Evolutionary conservation across 192 early-diverging fungal species (phyloP).

Genomic region (Coemansia sp.): DNA sequence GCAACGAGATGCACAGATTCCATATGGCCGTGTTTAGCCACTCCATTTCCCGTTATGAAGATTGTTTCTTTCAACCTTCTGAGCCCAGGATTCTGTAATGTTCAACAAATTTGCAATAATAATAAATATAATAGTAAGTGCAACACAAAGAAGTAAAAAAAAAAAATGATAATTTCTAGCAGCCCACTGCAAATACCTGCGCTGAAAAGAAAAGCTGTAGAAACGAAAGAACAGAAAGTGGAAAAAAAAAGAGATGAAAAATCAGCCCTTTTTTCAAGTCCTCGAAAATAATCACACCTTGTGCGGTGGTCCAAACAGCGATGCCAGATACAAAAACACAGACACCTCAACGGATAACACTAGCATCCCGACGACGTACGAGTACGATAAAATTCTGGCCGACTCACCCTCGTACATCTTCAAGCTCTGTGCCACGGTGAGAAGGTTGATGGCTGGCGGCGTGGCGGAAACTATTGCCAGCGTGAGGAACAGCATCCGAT

Average conservation of each 20-base stretch:
- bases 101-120: constrained; percentile 8
- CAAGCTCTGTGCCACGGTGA: constrained; percentile 64
- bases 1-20: constrained; percentile 52
- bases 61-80: not conserved
- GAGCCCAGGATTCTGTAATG: not conserved
- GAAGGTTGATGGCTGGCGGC: constrained; percentile 67
- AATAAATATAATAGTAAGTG: not conserved
- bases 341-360: constrained; percentile 36
- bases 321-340: not conserved
- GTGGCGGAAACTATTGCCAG: constrained; percentile 61
- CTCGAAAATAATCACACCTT: too few relatives aligned
- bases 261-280: too few relatives aligned
- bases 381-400: constrained; percentile 61
- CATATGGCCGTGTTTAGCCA: constrained; percentile 43
- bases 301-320: too few relatives aligned
- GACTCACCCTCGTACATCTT: constrained; percentile 66
- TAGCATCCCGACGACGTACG: constrained; percentile 51
- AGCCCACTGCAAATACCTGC: not conserved
- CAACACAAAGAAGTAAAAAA: not conserved
- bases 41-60: constrained; percentile 17
- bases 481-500: constrained; percentile 62
- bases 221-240: too few relatives aligned
- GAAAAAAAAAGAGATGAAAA: too few relatives aligned
- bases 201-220: too few relatives aligned
- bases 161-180: not conserved